Evolutionary conservation across 768 basidiomycete genomes (phyloP).

Genomic region (Mycena crocata): DNA sequence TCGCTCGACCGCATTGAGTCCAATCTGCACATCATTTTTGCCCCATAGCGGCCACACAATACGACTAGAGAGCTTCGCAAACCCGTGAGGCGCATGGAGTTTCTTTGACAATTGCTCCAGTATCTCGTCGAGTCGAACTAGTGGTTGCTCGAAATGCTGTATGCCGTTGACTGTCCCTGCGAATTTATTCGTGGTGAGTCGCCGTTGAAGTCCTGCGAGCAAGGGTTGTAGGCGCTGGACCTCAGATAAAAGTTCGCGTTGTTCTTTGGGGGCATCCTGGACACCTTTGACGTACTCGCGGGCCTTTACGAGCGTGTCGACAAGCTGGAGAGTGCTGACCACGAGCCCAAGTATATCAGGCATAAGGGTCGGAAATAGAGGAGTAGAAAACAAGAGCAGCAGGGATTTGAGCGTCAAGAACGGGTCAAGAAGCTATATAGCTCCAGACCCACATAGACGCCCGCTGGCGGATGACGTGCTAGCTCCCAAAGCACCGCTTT

Average conservation of each 20-base stretch:
- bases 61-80: background rate
- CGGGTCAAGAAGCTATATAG: too few species aligned
- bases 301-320: slow-evolving; percentile 1
- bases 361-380: background rate
- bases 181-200: background rate
- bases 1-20: background rate
- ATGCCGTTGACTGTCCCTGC: background rate
- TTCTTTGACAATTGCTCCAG: background rate
- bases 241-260: background rate
- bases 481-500: too few species aligned
- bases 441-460: too few species aligned
- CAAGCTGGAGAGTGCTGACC: slow-evolving; percentile 6
- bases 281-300: background rate
- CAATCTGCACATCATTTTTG: background rate
- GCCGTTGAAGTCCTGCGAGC: background rate
- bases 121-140: background rate
- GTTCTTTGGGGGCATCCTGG: background rate
- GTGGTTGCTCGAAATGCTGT: background rate
- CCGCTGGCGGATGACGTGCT: too few species aligned
- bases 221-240: background rate
- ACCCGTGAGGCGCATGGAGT: background rate
- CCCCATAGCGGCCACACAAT: background rate
- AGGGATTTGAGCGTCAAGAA: too few species aligned
- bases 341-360: background rate
- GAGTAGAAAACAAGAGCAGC: too few species aligned